These are phyloP conservation scores for Pistacia vera DNA, from an alignment of 345 rosid species.

Conservation along the genomic window DNA sequence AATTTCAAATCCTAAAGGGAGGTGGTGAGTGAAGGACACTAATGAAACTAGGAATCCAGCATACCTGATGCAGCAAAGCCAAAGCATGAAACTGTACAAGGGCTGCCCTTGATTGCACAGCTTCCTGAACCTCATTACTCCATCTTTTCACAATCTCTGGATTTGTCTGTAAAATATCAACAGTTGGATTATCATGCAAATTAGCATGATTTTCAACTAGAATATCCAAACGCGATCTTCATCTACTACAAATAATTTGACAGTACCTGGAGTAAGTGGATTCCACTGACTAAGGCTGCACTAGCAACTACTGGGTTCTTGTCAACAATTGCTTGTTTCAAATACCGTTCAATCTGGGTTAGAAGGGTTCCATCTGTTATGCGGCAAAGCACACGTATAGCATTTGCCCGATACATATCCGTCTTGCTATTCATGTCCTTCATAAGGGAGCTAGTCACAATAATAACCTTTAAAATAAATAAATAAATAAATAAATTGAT, in stretches of 20 bases:
- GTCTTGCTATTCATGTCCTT: slow-evolving; percentile 99
- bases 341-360: slow-evolving; percentile 88
- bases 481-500: neutral
- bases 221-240: neutral
- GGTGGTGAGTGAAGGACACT: neutral
- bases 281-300: slow-evolving; percentile 98
- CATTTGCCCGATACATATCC: slow-evolving; percentile 97
- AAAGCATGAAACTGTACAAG: slow-evolving; percentile 98
- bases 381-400: slow-evolving; percentile 95
- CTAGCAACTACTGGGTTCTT: slow-evolving; percentile 98
- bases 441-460: slow-evolving; percentile 98
- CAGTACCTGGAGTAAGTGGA: slow-evolving; percentile 89
- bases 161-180: slow-evolving; percentile 51
- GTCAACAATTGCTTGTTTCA: slow-evolving; percentile 99
- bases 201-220: neutral
- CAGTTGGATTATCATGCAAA: slow-evolving; percentile 10
- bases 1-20: slow-evolving; percentile 3
- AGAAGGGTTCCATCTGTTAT: slow-evolving; percentile 94
- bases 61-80: slow-evolving; percentile 88
- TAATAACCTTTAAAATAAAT: slow-evolving; percentile 63
- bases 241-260: neutral
- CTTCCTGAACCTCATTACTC: slow-evolving; percentile 99
- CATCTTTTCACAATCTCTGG: slow-evolving; percentile 96
- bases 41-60: slow-evolving; percentile 16
- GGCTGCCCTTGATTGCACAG: slow-evolving; percentile 95